Evolutionary conservation across 2,329 filamentous ascomycete species (phyloP).

Genomic region (Cercospora beticola): DNA sequence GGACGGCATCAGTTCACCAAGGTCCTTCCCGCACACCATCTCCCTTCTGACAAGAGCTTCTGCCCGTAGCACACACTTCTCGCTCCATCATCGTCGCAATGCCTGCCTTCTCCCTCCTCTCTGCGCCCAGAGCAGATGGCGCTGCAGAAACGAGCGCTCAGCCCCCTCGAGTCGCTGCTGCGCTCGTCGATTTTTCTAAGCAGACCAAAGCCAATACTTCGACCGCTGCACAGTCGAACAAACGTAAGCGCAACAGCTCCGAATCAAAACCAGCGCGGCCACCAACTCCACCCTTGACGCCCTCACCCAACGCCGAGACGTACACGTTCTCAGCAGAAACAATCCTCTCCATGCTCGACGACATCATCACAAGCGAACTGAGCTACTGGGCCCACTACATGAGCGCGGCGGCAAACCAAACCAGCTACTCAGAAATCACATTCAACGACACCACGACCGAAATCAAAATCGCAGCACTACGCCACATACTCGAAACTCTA

Average conservation of each 20-base stretch:
- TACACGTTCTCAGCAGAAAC: neutral
- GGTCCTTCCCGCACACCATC: neutral
- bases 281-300: neutral
- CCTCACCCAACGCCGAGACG: neutral
- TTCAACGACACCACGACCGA: neutral
- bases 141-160: neutral
- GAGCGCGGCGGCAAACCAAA: neutral
- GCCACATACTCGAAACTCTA: constrained; percentile 19
- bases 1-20: neutral
- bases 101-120: neutral
- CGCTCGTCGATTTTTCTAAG: neutral
- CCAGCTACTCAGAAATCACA: neutral
- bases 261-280: neutral
- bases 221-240: neutral
- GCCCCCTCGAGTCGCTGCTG: neutral
- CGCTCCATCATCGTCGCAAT: neutral
- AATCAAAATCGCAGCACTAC: constrained; percentile 1
- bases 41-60: neutral
- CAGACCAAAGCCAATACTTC: neutral
- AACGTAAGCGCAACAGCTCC: neutral
- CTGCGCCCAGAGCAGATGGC: neutral
- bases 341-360: constrained; percentile 3
- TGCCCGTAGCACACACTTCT: neutral
- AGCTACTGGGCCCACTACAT: constrained; percentile 17
- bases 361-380: constrained; percentile 15